Base-by-base conservation (phyloP, 2,329 filamentous ascomycete species). In the Fusarium avenaceum region DNA sequence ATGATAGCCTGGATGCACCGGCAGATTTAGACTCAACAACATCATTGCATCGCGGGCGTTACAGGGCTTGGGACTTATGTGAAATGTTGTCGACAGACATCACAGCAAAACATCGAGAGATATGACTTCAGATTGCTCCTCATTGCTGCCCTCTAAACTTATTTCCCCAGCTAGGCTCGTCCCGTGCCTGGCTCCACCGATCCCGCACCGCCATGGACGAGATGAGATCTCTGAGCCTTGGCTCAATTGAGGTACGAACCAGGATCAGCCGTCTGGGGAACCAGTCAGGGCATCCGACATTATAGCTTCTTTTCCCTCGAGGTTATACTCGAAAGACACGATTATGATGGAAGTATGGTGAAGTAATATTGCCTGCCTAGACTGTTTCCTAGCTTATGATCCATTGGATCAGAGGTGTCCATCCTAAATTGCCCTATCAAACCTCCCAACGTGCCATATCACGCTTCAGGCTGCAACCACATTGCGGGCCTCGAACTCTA, bases 121-220 rank as follows among this genome's bases (percentile, higher is more conserved):
- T 24, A 32, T n/a, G 19, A 48, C 40, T 62, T 49, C 17, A 40
- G n/a, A 30, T 52, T 20, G 24, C 26, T 49, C n/a, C 40, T 24
- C 7, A 38, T 59, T 40, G 50, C 40, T 35, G 6, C 10, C 33
- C 22, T 53, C 51, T 57, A 57, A 47, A 54, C 42, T 30, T 32
- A 46, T 57, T 22, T 26, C 39, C 46, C 63, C 52, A 26, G 51
- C 72, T 74, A 74, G 72, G 72, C 69, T 63, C 72, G 72, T 74
- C 68, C 72, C 72, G 72, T 69, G 55, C 52, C 66, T 55, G 56
- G 63, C 68, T 54, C 72, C 72, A 66, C 69, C 47, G 63, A 70
- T 72, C 72, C 63, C 66, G 63, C 59, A 54, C 61, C 61, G 52
- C 56, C 57, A 61, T 47, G 38, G 53, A 58, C 47, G 45, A 65